Percentiles rank a stretch among this genome's conserved stretches.
These are phyloP conservation scores for Calcarisporium arbuscula DNA, from an alignment of 2,329 filamentous ascomycete genomes.

Conservation along the genomic window DNA sequence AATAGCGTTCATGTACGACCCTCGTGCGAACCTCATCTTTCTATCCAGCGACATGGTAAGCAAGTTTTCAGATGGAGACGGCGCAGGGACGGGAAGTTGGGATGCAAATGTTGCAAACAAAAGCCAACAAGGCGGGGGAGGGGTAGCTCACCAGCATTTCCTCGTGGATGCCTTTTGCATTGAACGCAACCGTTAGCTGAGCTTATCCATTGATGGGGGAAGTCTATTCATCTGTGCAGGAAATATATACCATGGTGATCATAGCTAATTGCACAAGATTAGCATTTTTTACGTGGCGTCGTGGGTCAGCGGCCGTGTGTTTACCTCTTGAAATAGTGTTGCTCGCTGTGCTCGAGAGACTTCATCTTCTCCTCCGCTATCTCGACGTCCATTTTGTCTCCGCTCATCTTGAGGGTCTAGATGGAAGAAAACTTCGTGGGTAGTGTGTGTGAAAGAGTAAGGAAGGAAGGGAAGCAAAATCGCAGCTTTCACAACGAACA, in stretches of 20 bases:
- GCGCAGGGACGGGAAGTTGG: slow-evolving; percentile 10
- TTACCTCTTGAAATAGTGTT: slow-evolving; percentile 98
- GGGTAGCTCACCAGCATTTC: slow-evolving; percentile 81
- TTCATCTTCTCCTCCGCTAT: slow-evolving; percentile 58
- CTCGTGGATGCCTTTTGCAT: slow-evolving; percentile 76
- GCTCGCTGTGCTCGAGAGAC: slow-evolving; percentile 84
- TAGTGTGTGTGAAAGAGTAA: background rate
- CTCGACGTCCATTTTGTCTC: slow-evolving; percentile 53
- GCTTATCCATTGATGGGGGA: background rate
- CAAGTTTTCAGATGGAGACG: slow-evolving; percentile 7
- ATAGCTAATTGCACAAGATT: no score
- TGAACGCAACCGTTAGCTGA: slow-evolving; percentile 22
- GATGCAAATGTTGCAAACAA: no score
- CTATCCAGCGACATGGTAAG: slow-evolving; percentile 36
- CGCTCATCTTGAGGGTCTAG: slow-evolving; percentile 32
- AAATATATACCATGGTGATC: slow-evolving; percentile 79
- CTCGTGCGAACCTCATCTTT: slow-evolving; percentile 97
- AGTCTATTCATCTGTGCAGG: background rate
- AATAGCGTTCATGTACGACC: slow-evolving; percentile 95
- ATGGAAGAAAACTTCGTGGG: slow-evolving; percentile 3
- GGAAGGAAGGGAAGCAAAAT: background rate
- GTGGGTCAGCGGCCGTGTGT: slow-evolving; percentile 8
- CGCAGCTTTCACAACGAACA: background rate
- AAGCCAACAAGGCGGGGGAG: slow-evolving; percentile 12
- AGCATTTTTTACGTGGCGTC: no score